A percentile compares a stretch with the other conserved stretches of the same genome.
phyloP scores from a whole-genome alignment of 2,329 filamentous ascomycete genomes.

The Alternaria triticina region DNA sequence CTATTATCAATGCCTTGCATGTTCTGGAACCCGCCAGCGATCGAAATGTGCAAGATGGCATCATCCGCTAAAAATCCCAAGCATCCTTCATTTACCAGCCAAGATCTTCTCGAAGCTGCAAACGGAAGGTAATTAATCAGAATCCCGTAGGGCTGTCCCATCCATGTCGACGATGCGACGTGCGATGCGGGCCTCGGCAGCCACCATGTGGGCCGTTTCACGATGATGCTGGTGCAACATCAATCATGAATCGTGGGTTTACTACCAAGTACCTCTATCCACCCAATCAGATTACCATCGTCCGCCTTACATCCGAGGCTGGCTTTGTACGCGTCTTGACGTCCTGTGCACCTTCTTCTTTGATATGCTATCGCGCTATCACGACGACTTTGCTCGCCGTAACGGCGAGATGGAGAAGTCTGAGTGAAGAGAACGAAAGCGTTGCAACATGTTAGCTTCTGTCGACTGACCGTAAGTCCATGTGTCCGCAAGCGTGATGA shows the following conservation, averaged over 20 bases:
- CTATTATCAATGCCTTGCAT: neutral
- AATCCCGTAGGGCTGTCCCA: conserved; percentile 1
- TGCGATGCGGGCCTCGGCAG: conserved; percentile 7
- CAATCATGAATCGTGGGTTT: neutral
- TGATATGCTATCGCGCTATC: neutral
- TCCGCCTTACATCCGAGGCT: neutral
- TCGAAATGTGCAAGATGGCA: neutral
- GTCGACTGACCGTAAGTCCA: too few relatives aligned
- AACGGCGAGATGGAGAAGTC: neutral
- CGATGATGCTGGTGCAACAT: conserved; percentile 2
- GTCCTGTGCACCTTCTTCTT: neutral
- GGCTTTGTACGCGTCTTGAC: neutral
- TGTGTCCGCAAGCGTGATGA: too few relatives aligned
- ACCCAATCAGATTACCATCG: neutral
- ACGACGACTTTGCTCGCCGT: neutral
- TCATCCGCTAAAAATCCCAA: neutral
- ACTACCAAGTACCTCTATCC: neutral
- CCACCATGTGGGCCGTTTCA: conserved; percentile 4
- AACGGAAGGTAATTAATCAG: neutral
- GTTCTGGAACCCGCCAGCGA: neutral
- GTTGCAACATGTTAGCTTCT: neutral
- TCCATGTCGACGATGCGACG: conserved; percentile 3
- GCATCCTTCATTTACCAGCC: neutral
- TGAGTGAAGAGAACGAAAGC: neutral
- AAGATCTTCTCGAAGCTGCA: neutral